Base-by-base conservation (phyloP, 1,284 basidiomycete species). In the Boletus smithii region DNA sequence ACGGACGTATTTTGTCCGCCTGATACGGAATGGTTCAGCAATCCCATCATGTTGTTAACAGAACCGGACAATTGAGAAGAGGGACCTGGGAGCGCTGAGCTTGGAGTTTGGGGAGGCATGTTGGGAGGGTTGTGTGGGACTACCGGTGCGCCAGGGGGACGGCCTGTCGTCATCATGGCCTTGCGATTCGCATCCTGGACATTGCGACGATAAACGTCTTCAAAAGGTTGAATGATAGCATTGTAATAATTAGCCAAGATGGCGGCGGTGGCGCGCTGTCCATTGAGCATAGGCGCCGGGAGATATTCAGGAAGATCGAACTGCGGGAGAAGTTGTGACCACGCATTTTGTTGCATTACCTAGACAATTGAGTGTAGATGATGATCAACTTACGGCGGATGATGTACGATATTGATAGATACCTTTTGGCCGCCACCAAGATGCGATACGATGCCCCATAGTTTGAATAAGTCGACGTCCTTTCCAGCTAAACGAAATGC, bases 401-500 rank as follows among this genome's bases (percentile, higher is more conserved):
- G 31, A 48, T 45, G 47, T 32, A 43, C 22, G 37, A 43, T 18
- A 31, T 46, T 13, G 37, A 43, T 44, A 30, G 49, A 60, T 66
- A 88, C 87, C 59, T 73, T 77, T 53, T 69, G 65, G 14, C 73
- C 69, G 27, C 85, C 85, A 31, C 87, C 85, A 30, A 68, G 58
- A 51, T 77, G 70, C 47, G 70, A 67, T 32, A 85, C 81, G 33
- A 77, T 49, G 10, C 70, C 71, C 81, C 82, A 89, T 8, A 90
- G 67, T 55, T 73, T 83, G 67, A 88, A 85, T 33, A 93, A 65
- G 56, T 85, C 85, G 42, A 92, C 73, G 60, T 92, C 89, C 65
- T 82, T 88, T 17, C 88, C 88, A 3, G 83, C 81, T 36, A 93
- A 60, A 49, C 80, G 78, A 58, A 89, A 72, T 32, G 73, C 67